Conservation (phyloP, 306 rosid genomes). For the Begonia peltatifolia region DNA sequence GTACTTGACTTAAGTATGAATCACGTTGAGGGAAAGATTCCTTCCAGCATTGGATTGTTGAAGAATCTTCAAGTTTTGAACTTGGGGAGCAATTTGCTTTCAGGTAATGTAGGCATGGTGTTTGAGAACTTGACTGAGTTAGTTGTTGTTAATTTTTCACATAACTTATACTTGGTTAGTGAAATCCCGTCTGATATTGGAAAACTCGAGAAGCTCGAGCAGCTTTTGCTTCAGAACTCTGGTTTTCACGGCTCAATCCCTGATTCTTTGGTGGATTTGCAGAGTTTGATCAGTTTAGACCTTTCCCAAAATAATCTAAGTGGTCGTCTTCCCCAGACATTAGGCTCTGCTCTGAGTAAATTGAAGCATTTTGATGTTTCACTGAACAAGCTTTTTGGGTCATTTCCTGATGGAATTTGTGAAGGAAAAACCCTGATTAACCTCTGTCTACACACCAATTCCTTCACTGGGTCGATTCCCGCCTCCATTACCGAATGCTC, state of each 20-base stretch:
- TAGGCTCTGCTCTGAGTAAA: constrained; percentile 58
- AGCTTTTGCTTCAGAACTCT: constrained; percentile 56
- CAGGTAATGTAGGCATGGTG: constrained; percentile 54
- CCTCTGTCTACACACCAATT: constrained; percentile 62
- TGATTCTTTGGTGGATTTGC: constrained; percentile 41
- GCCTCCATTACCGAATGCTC: constrained; percentile 45
- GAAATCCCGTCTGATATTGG: constrained; percentile 69
- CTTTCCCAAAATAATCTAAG: constrained; percentile 76
- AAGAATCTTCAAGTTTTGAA: constrained; percentile 49
- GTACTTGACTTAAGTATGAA: constrained; percentile 73
- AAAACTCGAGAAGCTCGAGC: constrained; percentile 47
- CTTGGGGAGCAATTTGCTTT: constrained; percentile 57
- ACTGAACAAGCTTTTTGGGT: constrained; percentile 58
- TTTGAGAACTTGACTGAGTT: constrained; percentile 59
- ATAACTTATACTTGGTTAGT: constrained; percentile 60
- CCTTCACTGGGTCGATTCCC: constrained; percentile 48
- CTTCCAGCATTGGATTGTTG: constrained; percentile 49
- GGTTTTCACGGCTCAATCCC: constrained; percentile 81
- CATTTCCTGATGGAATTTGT: constrained; percentile 66
- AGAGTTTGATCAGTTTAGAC: constrained; percentile 51
- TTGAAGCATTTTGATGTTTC: constrained; percentile 82
- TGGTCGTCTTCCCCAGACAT: constrained; percentile 39
- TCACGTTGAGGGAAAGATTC: constrained; percentile 63
- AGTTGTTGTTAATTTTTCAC: constrained; percentile 72
- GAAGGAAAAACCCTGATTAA: constrained; percentile 36